Percentiles rank a stretch among this genome's conserved stretches.
Evolutionary conservation across 192 early-diverging fungal species (phyloP).

Genomic region (Linnemannia zychae): DNA sequence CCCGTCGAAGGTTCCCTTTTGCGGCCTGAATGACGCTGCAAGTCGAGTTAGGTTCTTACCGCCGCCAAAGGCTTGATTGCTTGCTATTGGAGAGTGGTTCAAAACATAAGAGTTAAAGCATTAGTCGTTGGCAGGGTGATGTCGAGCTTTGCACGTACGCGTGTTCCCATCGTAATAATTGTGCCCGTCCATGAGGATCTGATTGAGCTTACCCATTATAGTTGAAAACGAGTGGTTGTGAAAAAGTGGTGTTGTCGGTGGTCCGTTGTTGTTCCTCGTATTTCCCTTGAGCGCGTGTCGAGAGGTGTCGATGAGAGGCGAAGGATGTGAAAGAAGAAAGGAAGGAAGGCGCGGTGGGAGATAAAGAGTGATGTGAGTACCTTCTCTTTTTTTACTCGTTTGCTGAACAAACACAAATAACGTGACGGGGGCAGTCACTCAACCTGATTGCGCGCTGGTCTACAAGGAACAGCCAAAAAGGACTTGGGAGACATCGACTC

Average conservation of each 20-base stretch:
- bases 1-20: not conserved
- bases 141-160: not conserved
- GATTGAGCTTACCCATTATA: not conserved
- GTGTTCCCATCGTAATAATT: not conserved
- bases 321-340: not conserved
- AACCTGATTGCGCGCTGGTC: not conserved
- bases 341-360: not conserved
- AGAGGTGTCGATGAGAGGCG: not conserved
- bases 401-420: not conserved
- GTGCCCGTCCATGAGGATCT: not conserved
- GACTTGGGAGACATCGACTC: not conserved
- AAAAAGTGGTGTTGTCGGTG: not conserved
- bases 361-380: not conserved
- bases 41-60: slow-evolving; percentile 15
- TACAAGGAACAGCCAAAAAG: not conserved
- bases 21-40: too few species aligned
- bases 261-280: not conserved
- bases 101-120: not conserved
- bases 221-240: not conserved
- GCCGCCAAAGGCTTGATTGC: slow-evolving; percentile 32
- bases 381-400: not conserved
- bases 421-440: slow-evolving; percentile 1
- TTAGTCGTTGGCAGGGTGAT: not conserved
- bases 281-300: not conserved
- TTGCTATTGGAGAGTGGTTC: slow-evolving; percentile 13